Evolutionary conservation across 495 filamentous ascomycete species (phyloP).

Genomic region (Talaromyces liani): DNA sequence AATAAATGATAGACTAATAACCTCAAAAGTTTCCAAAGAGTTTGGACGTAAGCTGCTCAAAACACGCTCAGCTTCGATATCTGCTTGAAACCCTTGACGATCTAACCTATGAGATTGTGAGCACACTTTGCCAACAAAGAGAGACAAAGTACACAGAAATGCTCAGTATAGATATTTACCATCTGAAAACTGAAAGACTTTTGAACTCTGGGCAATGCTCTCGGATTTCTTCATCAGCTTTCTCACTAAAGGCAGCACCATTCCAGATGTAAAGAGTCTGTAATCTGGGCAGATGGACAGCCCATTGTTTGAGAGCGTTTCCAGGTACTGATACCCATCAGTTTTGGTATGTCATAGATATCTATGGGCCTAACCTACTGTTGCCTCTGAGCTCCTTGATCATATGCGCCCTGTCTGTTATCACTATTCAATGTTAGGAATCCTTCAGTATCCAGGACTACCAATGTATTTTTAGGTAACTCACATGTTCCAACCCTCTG

Average conservation of each 20-base stretch:
- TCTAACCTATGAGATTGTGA: not conserved
- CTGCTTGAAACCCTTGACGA: conserved; percentile 9
- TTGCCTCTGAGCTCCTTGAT: conserved; percentile 45
- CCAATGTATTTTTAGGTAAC: not conserved
- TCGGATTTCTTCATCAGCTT: conserved; percentile 43
- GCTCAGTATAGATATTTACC: conserved; percentile 20
- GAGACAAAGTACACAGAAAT: not conserved
- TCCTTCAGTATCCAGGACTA: not conserved
- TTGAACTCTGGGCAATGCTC: conserved; percentile 54
- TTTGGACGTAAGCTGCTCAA: not conserved
- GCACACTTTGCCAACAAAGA: not conserved
- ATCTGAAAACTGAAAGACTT: conserved; percentile 48
- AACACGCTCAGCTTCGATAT: conserved; percentile 12
- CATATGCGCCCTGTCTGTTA: conserved; percentile 39
- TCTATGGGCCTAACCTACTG: conserved; percentile 26
- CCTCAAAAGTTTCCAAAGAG: conserved; percentile 51
- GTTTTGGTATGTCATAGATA: conserved; percentile 18
- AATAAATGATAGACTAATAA: conserved; percentile 40
- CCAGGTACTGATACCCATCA: conserved; percentile 24
- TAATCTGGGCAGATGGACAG: conserved; percentile 34
- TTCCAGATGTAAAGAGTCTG: conserved; percentile 47
- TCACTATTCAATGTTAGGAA: conserved; percentile 20
- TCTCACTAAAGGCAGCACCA: conserved; percentile 47
- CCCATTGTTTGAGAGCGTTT: conserved; percentile 35
- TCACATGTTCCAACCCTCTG: conserved; percentile 3